Evolutionary conservation across 345 rosid species (phyloP).

Genomic region (Acer yangbiense): DNA sequence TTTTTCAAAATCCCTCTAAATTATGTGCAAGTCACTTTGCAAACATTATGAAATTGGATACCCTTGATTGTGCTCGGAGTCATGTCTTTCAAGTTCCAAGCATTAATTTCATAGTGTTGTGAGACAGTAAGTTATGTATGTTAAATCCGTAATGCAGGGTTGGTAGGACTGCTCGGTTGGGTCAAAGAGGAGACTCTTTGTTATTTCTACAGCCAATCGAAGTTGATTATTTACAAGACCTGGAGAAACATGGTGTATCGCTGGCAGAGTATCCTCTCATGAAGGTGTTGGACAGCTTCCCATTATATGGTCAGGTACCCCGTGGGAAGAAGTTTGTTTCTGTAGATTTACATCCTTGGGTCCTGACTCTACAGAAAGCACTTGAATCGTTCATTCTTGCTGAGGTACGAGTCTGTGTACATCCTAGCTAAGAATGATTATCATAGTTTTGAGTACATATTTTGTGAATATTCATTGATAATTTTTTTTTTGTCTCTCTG

Average conservation of each 20-base stretch:
- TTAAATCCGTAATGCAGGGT: conserved; percentile 60
- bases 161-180: conserved; percentile 94
- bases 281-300: conserved; percentile 73
- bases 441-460: neutral
- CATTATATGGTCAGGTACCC: conserved; percentile 47
- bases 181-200: conserved; percentile 86
- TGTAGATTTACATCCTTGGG: conserved; percentile 80
- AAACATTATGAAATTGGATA: neutral
- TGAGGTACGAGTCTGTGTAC: conserved; percentile 45
- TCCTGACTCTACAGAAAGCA: conserved; percentile 68
- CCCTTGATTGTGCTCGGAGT: neutral
- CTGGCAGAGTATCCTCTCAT: conserved; percentile 76
- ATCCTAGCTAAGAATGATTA: neutral
- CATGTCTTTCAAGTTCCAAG: neutral
- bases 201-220: conserved; percentile 89
- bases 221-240: conserved; percentile 73
- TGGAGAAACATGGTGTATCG: conserved; percentile 84
- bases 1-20: neutral
- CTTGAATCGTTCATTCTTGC: conserved; percentile 62
- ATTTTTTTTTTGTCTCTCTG: neutral
- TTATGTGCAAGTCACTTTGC: neutral
- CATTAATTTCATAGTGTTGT: neutral
- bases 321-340: conserved; percentile 48
- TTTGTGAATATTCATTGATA: neutral
- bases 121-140: neutral